These are phyloP conservation scores for Ogataea minuta DNA, from an alignment of 805 yeast genomes.

Conservation along the genomic window DNA sequence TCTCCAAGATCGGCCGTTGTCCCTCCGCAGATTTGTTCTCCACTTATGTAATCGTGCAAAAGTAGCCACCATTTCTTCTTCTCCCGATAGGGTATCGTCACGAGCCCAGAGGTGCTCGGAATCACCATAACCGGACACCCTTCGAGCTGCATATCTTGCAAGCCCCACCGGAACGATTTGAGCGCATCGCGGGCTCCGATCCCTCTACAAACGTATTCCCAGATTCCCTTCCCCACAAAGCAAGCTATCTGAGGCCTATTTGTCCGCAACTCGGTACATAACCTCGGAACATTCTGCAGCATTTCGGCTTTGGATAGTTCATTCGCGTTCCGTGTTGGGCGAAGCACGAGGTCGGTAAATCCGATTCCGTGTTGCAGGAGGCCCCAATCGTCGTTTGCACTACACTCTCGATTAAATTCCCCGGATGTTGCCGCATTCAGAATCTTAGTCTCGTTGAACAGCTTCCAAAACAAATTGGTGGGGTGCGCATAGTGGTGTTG, in stretches of 20 bases:
- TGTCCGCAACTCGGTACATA: conserved; percentile 43
- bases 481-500: conserved; percentile 77
- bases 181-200: conserved; percentile 32
- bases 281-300: conserved; percentile 49
- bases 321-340: conserved; percentile 59
- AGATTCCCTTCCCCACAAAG: conserved; percentile 71
- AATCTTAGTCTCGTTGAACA: conserved; percentile 52
- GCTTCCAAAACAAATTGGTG: conserved; percentile 66
- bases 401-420: not conserved
- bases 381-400: conserved; percentile 21
- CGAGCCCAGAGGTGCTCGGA: conserved; percentile 75
- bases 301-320: conserved; percentile 55
- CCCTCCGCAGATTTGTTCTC: not conserved
- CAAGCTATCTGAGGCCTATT: conserved; percentile 46
- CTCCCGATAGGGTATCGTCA: conserved; percentile 45
- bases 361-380: conserved; percentile 51
- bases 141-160: conserved; percentile 30
- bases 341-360: conserved; percentile 64
- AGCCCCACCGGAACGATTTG: conserved; percentile 54
- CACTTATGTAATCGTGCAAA: conserved; percentile 31
- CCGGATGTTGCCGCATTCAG: conserved; percentile 26
- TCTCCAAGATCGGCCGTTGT: not conserved
- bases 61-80: conserved; percentile 50
- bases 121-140: conserved; percentile 49
- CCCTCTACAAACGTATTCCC: conserved; percentile 54